Percentiles rank a stretch among this genome's conserved stretches.
These are phyloP conservation scores for Novakomyces olei DNA, from an alignment of 805 yeast species.

Conservation along the genomic window DNA sequence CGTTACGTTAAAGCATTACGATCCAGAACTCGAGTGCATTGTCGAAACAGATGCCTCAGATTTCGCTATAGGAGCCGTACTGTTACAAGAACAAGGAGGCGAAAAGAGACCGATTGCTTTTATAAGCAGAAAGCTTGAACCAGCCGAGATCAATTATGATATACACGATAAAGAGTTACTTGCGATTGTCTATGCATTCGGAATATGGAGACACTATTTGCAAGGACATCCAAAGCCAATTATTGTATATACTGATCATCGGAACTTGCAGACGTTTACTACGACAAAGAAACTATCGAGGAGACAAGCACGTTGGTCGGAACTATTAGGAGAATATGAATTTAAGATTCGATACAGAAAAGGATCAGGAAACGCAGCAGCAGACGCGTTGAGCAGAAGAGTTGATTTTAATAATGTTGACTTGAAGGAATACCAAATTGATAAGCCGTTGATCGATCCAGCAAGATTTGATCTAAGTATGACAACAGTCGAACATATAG, in stretches of 20 bases:
- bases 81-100: background rate
- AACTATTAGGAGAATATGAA: background rate
- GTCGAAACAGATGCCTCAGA: conserved; percentile 8
- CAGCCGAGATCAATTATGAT: conserved; percentile 6
- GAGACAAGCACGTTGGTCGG: background rate
- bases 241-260: background rate
- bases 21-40: background rate
- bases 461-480: background rate
- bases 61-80: conserved; percentile 1
- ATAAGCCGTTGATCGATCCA: background rate
- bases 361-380: background rate
- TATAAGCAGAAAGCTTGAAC: conserved; percentile 1
- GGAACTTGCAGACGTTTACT: background rate
- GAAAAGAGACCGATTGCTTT: too few species aligned
- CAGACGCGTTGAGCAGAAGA: background rate
- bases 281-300: background rate
- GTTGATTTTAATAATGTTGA: too few species aligned
- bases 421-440: background rate
- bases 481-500: background rate
- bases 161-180: conserved; percentile 6
- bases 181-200: background rate
- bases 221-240: background rate
- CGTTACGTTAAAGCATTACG: background rate
- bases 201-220: background rate
- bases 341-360: background rate